Base-by-base conservation (phyloP, 2,329 filamentous ascomycete species). In the Calonectria fujianensis region DNA sequence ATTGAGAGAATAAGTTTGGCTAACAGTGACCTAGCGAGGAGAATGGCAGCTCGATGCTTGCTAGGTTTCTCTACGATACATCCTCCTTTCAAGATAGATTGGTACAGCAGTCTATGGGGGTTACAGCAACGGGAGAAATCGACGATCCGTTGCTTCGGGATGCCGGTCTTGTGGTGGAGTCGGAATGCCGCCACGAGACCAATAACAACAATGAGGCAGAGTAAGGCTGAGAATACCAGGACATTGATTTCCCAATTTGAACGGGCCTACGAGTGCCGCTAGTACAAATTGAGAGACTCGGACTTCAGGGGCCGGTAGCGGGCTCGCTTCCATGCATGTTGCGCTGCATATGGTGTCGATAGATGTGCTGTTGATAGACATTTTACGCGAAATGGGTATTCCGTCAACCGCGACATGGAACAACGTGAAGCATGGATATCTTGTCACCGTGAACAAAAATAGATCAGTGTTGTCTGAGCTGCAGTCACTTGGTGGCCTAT, bases 61-160 rank as follows among this genome's bases (percentile, higher is more conserved):
- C 45, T 5, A 48, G 45, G n/a, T 48, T 48, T 10, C 10, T 48
- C 45, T 48, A 48, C n/a, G 45, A 48, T 48, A 48, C 45, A 13
- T 24, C 20, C 8, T 48, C 87, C 87, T 5, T 48, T 11, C 9
- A 8, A 24, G 45, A 48, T 18, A 24, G 20, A 24, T 48, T 48
- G 20, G 45, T 48, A 2, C 45, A 24, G n/a, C 20, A 24, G 9
- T 45, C 41, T 20, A 13, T 48, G 45, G 18, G 8, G 7, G 5
- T n/a, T 48, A 20, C 10, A 24, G 20, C 20, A 24, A 24, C 20
- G n/a, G 45, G 20, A 24, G 45, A 48, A 24, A 24, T 20, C n/a
- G n/a, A 5, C 45, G 2, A 48, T 48, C 5, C 18, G 45, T 13
- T 10, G 45, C 45, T 24, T n/a, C 45, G 13, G 18, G 9, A 24